phyloP scores from a whole-genome alignment of 192 early-diverging fungal species.

The Coemansia sp. region DNA sequence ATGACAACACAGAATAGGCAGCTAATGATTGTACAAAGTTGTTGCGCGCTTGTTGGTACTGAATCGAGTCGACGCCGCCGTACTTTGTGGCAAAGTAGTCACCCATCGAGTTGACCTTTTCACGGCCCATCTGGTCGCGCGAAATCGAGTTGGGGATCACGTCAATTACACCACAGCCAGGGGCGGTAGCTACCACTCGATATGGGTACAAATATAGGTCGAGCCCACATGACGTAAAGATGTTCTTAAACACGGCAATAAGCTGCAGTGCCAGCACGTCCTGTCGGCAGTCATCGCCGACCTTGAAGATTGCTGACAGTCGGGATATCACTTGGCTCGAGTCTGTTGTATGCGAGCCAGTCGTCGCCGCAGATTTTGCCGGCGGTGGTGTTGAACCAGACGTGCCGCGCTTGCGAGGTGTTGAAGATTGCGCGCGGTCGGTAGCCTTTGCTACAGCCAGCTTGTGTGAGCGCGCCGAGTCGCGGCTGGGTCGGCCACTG shows the following conservation, averaged over 20 bases:
- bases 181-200: conserved; percentile 93
- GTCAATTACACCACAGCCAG: conserved; percentile 98
- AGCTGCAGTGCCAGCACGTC: conserved; percentile 97
- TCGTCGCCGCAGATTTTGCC: neutral
- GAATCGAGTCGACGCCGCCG: conserved; percentile 83
- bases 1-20: conserved; percentile 93
- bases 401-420: conserved; percentile 12
- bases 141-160: conserved; percentile 97
- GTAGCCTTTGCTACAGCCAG: neutral
- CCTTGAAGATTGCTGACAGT: conserved; percentile 97
- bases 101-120: conserved; percentile 96
- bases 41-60: conserved; percentile 86
- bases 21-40: conserved; percentile 96
- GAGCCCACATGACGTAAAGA: conserved; percentile 84
- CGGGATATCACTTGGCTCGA: conserved; percentile 47
- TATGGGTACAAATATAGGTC: conserved; percentile 98
- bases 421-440: neutral
- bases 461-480: conserved; percentile 29
- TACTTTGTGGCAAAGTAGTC: conserved; percentile 95
- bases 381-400: neutral
- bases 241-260: conserved; percentile 96
- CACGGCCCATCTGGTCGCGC: conserved; percentile 95
- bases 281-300: conserved; percentile 99
- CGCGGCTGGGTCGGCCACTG: conserved; percentile 35
- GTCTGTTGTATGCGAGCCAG: neutral